Base-by-base conservation (phyloP, 176 grass and related monocot genomes). In the Cenchrus americanus region DNA sequence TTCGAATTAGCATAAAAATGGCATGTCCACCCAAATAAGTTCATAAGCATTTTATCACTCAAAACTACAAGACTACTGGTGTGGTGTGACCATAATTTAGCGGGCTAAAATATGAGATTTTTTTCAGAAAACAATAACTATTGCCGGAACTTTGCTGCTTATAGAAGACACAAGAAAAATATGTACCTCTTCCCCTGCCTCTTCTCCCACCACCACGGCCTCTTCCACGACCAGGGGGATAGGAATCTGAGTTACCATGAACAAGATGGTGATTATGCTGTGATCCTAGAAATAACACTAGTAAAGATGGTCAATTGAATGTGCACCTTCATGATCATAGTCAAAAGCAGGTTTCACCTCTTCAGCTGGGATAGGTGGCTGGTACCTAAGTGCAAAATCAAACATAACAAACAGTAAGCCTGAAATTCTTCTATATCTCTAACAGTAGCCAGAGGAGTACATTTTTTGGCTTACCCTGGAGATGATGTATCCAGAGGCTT, bases 151-250 rank as follows among this genome's bases (percentile, higher is more conserved):
- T 66, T 79, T 59, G 12, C 51, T 64, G n/a, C 17, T 57, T 30
- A 67, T 42, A 55, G 10, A 83, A 65, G 42, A 70, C 42, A 75
- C 22, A 49, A 71, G 15, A 80, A 79, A 76, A 44, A 48, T n/a
- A 55, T 10, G 60, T 87, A 94, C 95, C 90, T 89, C 92, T 87
- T 73, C 83, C 83, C 83, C 95, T 91, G 89, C 95, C 92, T 75
- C 90, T 90, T 85, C 90, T 88, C 14, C 85, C 89, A 58, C 78
- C 86, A 87, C 80, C 73, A 66, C 82, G 84, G 41, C 88, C 92
- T 87, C 95, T 91, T 74, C 92, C 95, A 53, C 73, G 90, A 82
- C 44, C 82, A 84, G 53, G 11, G 26, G 85, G 82, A 40, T 83
- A 87, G 17, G 64, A 74, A 46, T 93, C 95, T 98, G 75, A 60